Conservation (phyloP, 306 rosid genomes). For the Acacia acuminata region DNA sequence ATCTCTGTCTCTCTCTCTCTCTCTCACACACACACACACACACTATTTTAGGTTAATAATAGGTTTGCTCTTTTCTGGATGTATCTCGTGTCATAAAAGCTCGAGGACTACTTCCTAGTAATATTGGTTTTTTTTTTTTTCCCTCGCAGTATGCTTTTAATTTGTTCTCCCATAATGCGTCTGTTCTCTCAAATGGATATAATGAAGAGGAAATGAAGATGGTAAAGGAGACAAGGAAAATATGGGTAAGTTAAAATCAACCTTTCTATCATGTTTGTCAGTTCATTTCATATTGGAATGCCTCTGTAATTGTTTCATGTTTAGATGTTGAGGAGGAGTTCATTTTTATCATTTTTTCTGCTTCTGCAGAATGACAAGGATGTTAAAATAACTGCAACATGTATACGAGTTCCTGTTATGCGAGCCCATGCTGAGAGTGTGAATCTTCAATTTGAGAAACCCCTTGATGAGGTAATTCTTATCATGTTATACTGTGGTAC, state of each 20-base stretch:
- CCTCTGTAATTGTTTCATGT: not conserved
- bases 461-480: slow-evolving; percentile 82
- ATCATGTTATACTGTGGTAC: not conserved
- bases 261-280: not conserved
- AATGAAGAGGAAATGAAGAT: slow-evolving; percentile 98
- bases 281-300: not conserved
- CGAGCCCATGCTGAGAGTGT: slow-evolving; percentile 97
- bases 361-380: slow-evolving; percentile 66
- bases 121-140: not conserved
- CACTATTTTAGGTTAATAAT: slow-evolving; percentile 23
- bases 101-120: slow-evolving; percentile 25
- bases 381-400: slow-evolving; percentile 89
- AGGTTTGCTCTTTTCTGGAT: slow-evolving; percentile 47
- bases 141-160: slow-evolving; percentile 85
- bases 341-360: not conserved
- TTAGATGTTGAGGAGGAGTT: not conserved
- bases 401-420: slow-evolving; percentile 94
- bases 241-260: slow-evolving; percentile 62
- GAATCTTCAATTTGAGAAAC: slow-evolving; percentile 87
- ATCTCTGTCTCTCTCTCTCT: not conserved
- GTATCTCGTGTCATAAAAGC: slow-evolving; percentile 1
- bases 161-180: slow-evolving; percentile 85
- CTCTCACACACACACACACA: too few species aligned
- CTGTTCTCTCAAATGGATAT: slow-evolving; percentile 84
- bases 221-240: slow-evolving; percentile 87